Evolutionary conservation across 495 filamentous ascomycete species (phyloP).

Genomic region (Bryoglossum gracile): DNA sequence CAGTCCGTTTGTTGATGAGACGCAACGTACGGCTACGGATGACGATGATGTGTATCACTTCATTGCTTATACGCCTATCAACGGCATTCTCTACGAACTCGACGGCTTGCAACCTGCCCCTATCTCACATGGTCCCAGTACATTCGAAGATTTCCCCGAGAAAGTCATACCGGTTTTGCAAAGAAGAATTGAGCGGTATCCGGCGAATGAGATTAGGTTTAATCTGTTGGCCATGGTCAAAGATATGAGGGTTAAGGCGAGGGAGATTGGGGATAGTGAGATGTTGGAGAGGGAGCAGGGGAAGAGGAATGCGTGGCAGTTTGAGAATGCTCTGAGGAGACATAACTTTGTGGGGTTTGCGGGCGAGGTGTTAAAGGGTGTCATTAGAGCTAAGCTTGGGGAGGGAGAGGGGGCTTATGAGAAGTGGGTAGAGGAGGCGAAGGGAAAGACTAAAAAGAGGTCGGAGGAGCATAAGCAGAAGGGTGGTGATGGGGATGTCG

Average conservation of each 20-base stretch:
- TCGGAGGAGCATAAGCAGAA: conserved; percentile 42
- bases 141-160: conserved; percentile 61
- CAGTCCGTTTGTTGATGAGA: conserved; percentile 88
- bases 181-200: conserved; percentile 78
- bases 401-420: conserved; percentile 51
- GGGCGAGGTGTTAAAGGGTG: conserved; percentile 82
- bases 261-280: conserved; percentile 78
- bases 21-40: conserved; percentile 49
- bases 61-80: conserved; percentile 83
- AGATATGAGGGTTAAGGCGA: conserved; percentile 67
- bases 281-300: conserved; percentile 69
- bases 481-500: conserved; percentile 11
- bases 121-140: conserved; percentile 76
- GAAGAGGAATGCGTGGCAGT: conserved; percentile 81
- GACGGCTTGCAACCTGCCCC: conserved; percentile 91
- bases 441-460: conserved; percentile 61
- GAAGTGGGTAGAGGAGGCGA: conserved; percentile 73
- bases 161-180: conserved; percentile 83
- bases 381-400: conserved; percentile 62
- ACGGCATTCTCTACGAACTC: conserved; percentile 80
- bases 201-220: conserved; percentile 81
- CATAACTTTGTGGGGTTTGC: conserved; percentile 98
- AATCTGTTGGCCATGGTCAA: conserved; percentile 89
- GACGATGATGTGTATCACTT: conserved; percentile 94
- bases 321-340: conserved; percentile 88